These are phyloP conservation scores for Starmerella khaoyaiensis DNA, from an alignment of 805 yeast genomes.

Conservation along the genomic window DNA sequence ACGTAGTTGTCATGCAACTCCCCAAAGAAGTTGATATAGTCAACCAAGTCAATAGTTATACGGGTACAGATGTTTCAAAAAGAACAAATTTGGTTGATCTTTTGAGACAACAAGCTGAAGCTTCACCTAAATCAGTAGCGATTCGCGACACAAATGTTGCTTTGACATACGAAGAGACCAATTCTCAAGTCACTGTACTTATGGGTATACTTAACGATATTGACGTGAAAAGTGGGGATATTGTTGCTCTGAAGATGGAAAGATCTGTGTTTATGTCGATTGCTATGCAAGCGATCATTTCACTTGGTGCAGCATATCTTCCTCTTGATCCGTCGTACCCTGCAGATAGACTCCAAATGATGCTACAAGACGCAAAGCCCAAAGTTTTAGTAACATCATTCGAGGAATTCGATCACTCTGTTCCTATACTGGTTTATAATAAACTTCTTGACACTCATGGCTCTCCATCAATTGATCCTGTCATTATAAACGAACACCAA, in stretches of 20 bases:
- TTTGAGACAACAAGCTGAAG: background rate
- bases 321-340: constrained; percentile 14
- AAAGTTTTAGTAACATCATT: constrained; percentile 2
- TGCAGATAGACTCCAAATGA: constrained; percentile 5
- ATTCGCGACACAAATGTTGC: constrained; percentile 1
- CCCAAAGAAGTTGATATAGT: constrained; percentile 1
- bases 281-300: constrained; percentile 8
- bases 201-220: background rate
- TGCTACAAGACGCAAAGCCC: constrained; percentile 14
- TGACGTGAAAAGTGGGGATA: constrained; percentile 11
- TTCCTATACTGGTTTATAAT: background rate
- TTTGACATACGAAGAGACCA: constrained; percentile 7
- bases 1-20: constrained; percentile 2
- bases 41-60: background rate
- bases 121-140: constrained; percentile 4
- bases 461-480: background rate
- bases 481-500: background rate
- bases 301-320: constrained; percentile 10
- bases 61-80: background rate
- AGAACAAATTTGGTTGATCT: constrained; percentile 2
- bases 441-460: too few relatives aligned
- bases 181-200: background rate
- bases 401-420: background rate
- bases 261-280: constrained; percentile 8
- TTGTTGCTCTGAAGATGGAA: constrained; percentile 9